Conservation (phyloP, 2,329 filamentous ascomycete genomes). For the Periconia sp. region DNA sequence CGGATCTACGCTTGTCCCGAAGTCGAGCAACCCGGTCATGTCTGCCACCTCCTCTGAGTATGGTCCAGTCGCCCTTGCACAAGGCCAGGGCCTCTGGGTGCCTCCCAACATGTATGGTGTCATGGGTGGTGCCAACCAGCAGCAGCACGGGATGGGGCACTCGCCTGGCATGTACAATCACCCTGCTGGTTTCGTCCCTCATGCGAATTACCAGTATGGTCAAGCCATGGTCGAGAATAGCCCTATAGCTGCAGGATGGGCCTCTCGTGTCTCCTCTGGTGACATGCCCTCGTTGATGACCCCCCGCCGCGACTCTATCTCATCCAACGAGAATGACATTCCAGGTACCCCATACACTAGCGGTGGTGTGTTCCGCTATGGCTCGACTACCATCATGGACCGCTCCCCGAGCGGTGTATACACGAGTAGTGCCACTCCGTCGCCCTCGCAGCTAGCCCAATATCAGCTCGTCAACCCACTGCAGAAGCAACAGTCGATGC, state of each 20-base stretch:
- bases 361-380: slow-evolving; percentile 52
- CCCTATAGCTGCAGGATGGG: slow-evolving; percentile 55
- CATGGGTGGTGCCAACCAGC: slow-evolving; percentile 36
- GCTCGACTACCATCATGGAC: slow-evolving; percentile 55
- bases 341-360: slow-evolving; percentile 55
- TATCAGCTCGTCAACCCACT: slow-evolving; percentile 51
- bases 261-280: slow-evolving; percentile 51
- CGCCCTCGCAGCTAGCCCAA: slow-evolving; percentile 54
- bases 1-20: slow-evolving; percentile 37
- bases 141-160: slow-evolving; percentile 36
- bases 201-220: slow-evolving; percentile 50
- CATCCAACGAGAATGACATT: slow-evolving; percentile 59
- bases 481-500: slow-evolving; percentile 44
- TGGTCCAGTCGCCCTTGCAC: slow-evolving; percentile 36
- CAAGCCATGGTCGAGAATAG: slow-evolving; percentile 53
- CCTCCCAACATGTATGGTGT: slow-evolving; percentile 45
- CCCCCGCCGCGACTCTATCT: slow-evolving; percentile 58
- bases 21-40: slow-evolving; percentile 39
- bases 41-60: slow-evolving; percentile 43
- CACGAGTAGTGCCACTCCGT: slow-evolving; percentile 56
- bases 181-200: slow-evolving; percentile 51
- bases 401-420: slow-evolving; percentile 57
- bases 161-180: slow-evolving; percentile 54
- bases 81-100: slow-evolving; percentile 47
- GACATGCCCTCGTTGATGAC: slow-evolving; percentile 59